A percentile compares a stretch with the other conserved stretches of the same genome.
These are phyloP conservation scores for Plantago coronopus DNA, from an alignment of 305 asterid genomes.

Conservation along the genomic window DNA sequence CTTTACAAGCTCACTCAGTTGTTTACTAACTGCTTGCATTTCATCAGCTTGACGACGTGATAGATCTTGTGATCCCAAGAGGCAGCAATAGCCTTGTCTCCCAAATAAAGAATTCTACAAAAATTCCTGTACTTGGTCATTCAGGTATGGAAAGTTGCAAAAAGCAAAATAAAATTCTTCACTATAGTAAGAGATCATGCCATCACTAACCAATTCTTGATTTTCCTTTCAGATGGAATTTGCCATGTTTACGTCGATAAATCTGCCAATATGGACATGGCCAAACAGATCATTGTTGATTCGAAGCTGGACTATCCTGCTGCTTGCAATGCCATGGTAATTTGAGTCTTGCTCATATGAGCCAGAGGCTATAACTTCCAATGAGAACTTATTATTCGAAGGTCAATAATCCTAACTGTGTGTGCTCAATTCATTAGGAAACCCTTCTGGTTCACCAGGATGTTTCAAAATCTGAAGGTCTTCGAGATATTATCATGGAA, in stretches of 20 bases:
- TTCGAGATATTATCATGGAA: conserved; percentile 45
- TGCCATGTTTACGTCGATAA: conserved; percentile 68
- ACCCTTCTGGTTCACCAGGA: conserved; percentile 62
- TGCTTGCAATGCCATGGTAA: conserved; percentile 74
- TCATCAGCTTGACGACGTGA: conserved; percentile 47
- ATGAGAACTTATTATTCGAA: neutral
- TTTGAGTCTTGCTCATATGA: neutral
- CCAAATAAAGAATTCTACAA: conserved; percentile 50
- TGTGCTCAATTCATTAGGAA: conserved; percentile 32
- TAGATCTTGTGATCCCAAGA: conserved; percentile 53
- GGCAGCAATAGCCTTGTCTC: conserved; percentile 46
- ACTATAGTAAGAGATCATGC: conserved; percentile 1
- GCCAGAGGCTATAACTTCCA: neutral
- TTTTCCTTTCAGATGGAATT: conserved; percentile 54
- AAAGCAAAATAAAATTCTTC: neutral
- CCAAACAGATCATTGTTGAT: conserved; percentile 34
- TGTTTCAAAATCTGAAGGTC: conserved; percentile 23
- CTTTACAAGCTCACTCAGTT: neutral
- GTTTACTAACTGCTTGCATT: conserved; percentile 6
- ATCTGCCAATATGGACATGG: conserved; percentile 49
- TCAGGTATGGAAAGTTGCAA: conserved; percentile 37
- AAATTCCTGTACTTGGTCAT: conserved; percentile 78
- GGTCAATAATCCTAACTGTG: neutral
- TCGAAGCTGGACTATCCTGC: conserved; percentile 68
- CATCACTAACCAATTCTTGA: neutral